These are phyloP conservation scores for Hemileccinum rubropunctum DNA, from an alignment of 768 basidiomycete species.

Conservation along the genomic window DNA sequence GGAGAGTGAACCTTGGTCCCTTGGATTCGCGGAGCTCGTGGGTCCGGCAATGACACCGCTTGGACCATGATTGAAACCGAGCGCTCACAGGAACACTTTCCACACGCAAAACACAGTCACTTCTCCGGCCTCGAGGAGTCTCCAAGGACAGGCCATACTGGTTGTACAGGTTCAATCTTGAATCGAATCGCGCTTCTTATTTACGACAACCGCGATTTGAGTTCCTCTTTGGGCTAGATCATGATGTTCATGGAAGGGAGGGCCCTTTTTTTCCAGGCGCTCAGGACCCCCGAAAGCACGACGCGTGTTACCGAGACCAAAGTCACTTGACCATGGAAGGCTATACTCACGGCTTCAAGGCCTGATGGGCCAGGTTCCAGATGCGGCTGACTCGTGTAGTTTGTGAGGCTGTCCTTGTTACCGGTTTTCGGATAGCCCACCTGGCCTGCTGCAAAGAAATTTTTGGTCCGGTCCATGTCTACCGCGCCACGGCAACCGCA, in stretches of 20 bases:
- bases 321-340: conserved; percentile 24
- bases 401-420: conserved; percentile 19
- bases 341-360: conserved; percentile 29
- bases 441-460: conserved; percentile 12
- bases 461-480: conserved; percentile 10
- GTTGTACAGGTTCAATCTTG: conserved; percentile 31
- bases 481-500: conserved; percentile 5
- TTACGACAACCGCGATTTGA: conserved; percentile 42
- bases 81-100: conserved; percentile 30
- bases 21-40: conserved; percentile 35
- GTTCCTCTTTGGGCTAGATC: conserved; percentile 50
- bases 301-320: conserved; percentile 23
- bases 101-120: conserved; percentile 23
- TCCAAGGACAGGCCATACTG: conserved; percentile 36
- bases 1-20: conserved; percentile 26
- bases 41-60: conserved; percentile 27
- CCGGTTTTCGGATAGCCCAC: conserved; percentile 10
- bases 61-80: conserved; percentile 32
- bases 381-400: conserved; percentile 17
- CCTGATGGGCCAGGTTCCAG: conserved; percentile 12
- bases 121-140: conserved; percentile 46
- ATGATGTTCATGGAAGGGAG: conserved; percentile 6
- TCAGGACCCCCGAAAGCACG: conserved; percentile 26
- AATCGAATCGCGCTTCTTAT: conserved; percentile 38
- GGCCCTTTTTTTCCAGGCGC: conserved; percentile 26